These are phyloP conservation scores for Cystofilobasidium capitatum DNA, from an alignment of 768 basidiomycete species.

Conservation along the genomic window DNA sequence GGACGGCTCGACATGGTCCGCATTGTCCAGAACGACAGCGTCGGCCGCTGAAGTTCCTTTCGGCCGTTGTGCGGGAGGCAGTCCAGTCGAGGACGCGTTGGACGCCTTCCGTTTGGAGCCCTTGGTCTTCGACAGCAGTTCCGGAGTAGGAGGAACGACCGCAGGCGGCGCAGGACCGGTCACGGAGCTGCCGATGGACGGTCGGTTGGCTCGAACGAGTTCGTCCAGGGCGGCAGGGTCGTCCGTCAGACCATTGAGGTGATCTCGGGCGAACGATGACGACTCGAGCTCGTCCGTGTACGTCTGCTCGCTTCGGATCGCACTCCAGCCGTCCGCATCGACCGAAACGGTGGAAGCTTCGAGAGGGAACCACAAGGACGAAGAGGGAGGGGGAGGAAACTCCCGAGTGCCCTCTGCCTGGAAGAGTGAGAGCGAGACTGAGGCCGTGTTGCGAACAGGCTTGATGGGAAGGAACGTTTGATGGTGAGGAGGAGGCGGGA, in stretches of 20 bases:
- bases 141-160: not conserved
- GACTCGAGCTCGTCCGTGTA: slow-evolving; percentile 24
- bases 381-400: not conserved
- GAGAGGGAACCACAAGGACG: not conserved
- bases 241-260: not conserved
- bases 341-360: not conserved
- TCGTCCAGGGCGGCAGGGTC: not conserved
- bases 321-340: not conserved
- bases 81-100: not conserved
- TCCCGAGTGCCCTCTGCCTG: slow-evolving; percentile 20
- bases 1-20: slow-evolving; percentile 10
- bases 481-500: not conserved
- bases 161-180: not conserved
- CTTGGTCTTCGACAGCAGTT: not conserved
- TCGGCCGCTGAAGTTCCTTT: not conserved
- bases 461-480: slow-evolving; percentile 1
- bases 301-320: slow-evolving; percentile 9
- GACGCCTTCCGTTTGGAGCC: slow-evolving; percentile 17
- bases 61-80: not conserved
- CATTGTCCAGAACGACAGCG: slow-evolving; percentile 12
- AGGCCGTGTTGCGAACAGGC: slow-evolving; percentile 7
- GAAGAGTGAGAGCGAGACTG: slow-evolving; percentile 10
- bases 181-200: not conserved
- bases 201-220: not conserved
- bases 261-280: slow-evolving; percentile 13